These are phyloP conservation scores for Stenocarpella maydis DNA, from an alignment of 2,329 filamentous ascomycete genomes.

Conservation along the genomic window DNA sequence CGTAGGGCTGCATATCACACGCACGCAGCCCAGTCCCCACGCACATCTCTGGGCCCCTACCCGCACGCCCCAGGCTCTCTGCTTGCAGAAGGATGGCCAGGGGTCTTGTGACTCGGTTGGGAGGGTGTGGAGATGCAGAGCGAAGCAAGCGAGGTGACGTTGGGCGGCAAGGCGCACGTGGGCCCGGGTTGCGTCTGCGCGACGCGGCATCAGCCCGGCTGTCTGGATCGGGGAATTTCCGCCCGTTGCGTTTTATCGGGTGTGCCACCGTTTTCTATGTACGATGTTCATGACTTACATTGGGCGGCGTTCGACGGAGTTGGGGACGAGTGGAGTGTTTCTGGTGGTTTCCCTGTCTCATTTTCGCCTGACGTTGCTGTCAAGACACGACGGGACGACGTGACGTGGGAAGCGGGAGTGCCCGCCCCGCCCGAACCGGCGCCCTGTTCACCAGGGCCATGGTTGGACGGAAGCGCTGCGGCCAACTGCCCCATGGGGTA, in stretches of 20 bases:
- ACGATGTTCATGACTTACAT: conserved; percentile 7
- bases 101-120: conserved; percentile 1
- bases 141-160: conserved; percentile 31
- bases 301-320: conserved; percentile 3
- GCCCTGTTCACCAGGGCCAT: conserved; percentile 58
- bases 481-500: conserved; percentile 15
- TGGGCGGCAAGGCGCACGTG: conserved; percentile 33
- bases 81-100: conserved; percentile 24
- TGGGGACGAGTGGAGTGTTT: neutral
- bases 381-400: conserved; percentile 38
- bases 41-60: conserved; percentile 28
- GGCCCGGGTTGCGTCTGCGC: conserved; percentile 18
- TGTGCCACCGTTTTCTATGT: neutral
- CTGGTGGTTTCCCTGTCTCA: neutral
- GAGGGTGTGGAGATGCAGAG: conserved; percentile 16
- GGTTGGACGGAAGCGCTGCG: conserved; percentile 57
- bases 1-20: conserved; percentile 34
- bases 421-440: conserved; percentile 2
- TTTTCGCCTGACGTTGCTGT: conserved; percentile 49
- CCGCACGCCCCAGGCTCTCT: conserved; percentile 27
- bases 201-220: conserved; percentile 20
- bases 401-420: conserved; percentile 20
- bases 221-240: conserved; percentile 18
- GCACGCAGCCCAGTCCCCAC: conserved; percentile 8
- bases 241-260: conserved; percentile 33